Evolutionary conservation across 192 early-diverging fungal species (phyloP).

Genomic region (Backusella sp.): DNA sequence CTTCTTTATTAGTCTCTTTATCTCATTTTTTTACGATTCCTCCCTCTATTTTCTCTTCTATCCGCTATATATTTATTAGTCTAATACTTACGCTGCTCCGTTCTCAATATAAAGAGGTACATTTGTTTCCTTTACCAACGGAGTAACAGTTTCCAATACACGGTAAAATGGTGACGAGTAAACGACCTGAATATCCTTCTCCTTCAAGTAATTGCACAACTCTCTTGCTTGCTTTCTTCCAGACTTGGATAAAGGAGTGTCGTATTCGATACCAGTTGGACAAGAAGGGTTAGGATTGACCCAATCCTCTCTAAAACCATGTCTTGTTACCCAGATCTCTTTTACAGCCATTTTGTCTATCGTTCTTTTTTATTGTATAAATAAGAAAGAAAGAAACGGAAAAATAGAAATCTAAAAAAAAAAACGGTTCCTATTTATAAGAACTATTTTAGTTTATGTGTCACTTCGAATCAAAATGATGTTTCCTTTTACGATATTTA

Average conservation of each 20-base stretch:
- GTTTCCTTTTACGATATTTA: neutral
- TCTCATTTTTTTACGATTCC: neutral
- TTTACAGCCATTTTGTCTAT: conserved; percentile 19
- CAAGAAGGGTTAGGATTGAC: conserved; percentile 18
- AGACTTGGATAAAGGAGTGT: conserved; percentile 14
- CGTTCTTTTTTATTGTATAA: neutral
- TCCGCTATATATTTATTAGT: neutral
- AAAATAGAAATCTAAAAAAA: neutral
- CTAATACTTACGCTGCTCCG: conserved; percentile 18
- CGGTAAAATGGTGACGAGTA: conserved; percentile 38
- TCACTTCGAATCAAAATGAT: too few species aligned
- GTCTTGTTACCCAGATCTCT: conserved; percentile 33
- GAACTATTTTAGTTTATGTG: neutral
- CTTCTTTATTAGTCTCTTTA: neutral
- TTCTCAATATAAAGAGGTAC: conserved; percentile 22
- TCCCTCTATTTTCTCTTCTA: neutral
- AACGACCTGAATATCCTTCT: conserved; percentile 22
- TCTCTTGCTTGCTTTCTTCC: conserved; percentile 30
- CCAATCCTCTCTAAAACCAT: conserved; percentile 36
- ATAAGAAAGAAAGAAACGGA: neutral
- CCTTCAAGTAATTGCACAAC: conserved; percentile 12
- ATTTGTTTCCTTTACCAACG: conserved; percentile 2
- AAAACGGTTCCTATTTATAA: neutral
- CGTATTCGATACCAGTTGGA: conserved; percentile 22
- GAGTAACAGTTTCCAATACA: conserved; percentile 23